Evolutionary conservation across 1,284 basidiomycete species (phyloP).

Genomic region (Puccinia novopanici): DNA sequence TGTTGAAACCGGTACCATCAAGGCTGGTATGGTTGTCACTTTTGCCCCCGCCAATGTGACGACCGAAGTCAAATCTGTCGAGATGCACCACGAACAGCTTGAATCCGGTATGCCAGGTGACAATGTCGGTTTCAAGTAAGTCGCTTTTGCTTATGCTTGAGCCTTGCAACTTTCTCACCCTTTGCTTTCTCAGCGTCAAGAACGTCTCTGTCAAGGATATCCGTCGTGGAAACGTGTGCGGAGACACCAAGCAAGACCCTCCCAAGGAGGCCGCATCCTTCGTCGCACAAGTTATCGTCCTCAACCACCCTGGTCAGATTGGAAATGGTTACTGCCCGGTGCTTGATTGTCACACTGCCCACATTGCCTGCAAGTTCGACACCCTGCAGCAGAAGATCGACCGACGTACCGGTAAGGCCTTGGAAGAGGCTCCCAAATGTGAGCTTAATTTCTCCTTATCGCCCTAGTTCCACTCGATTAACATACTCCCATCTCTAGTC

Average conservation of each 20-base stretch:
- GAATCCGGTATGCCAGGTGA: conserved; percentile 92
- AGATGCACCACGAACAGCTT: conserved; percentile 99
- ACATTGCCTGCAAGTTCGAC: conserved; percentile 99
- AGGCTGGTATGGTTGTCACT: conserved; percentile 94
- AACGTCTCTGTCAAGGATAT: conserved; percentile 99
- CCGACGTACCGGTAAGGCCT: conserved; percentile 90
- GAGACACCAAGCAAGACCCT: conserved; percentile 99
- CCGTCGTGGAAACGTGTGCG: conserved; percentile 97
- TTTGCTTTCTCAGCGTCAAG: conserved; percentile 65
- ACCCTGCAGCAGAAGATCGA: conserved; percentile 99
- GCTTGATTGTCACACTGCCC: conserved; percentile 99
- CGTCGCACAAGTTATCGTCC: conserved; percentile 99
- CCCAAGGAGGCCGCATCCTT: conserved; percentile 99
- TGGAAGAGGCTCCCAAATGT: conserved; percentile 84
- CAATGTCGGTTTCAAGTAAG: conserved; percentile 96
- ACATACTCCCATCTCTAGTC: neutral
- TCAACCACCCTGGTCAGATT: conserved; percentile 99
- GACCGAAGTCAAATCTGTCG: conserved; percentile 99
- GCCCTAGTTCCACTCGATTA: conserved; percentile 61
- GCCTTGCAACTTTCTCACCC: neutral
- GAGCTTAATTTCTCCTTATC: conserved; percentile 75
- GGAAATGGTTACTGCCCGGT: conserved; percentile 96
- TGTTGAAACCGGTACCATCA: conserved; percentile 99
- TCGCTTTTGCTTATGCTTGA: conserved; percentile 49
- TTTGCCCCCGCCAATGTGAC: conserved; percentile 97